Conservation (phyloP, 78 protist species). For the Guillardia theta region DNA sequence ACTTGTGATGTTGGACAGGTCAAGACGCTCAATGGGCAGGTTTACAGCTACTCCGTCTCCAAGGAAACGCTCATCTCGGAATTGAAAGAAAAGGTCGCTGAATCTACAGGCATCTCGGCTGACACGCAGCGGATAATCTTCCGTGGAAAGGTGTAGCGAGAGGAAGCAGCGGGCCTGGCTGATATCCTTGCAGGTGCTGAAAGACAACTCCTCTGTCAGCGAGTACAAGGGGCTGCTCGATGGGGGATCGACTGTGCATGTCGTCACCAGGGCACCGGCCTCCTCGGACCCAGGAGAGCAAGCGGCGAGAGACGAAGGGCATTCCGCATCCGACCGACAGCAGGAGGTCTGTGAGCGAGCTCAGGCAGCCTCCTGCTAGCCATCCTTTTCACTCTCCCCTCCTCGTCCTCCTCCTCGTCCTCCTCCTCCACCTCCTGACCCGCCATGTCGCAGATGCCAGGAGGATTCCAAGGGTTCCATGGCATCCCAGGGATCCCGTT, state of each 20-base stretch:
- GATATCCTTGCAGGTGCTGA: neutral
- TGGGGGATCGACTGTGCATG: neutral
- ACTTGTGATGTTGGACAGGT: neutral
- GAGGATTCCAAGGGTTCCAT: no score
- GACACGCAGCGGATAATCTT: neutral
- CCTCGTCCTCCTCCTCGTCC: no score
- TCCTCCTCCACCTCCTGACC: no score
- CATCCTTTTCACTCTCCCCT: no score
- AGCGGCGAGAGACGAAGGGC: no score
- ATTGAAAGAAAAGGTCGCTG: neutral
- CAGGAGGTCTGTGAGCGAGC: no score
- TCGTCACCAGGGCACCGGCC: no score
- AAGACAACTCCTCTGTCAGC: neutral
- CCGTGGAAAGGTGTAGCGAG: neutral
- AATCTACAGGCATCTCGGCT: neutral
- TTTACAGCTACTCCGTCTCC: neutral
- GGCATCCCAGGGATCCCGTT: no score
- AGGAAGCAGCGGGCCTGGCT: neutral
- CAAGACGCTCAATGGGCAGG: neutral
- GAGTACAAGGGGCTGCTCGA: neutral
- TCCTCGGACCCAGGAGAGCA: no score
- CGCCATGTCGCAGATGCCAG: no score
- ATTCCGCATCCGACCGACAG: no score
- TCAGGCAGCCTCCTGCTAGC: no score
- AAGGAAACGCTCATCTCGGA: neutral